Conservation (phyloP, 1,284 basidiomycete genomes). For the Malassezia equina region DNA sequence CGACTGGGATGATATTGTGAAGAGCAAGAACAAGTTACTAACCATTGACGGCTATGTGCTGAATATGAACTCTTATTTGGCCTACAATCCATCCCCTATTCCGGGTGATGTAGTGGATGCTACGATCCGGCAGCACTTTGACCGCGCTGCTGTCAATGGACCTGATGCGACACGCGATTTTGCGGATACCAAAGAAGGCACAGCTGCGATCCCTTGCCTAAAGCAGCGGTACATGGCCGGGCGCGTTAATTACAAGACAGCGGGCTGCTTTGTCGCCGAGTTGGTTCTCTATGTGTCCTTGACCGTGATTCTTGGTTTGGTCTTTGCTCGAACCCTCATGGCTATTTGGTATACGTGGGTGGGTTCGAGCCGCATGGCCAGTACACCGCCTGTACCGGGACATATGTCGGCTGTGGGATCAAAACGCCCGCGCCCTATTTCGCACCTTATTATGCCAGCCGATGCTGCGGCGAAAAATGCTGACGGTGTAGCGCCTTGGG, state of each 20-base stretch:
- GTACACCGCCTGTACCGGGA: conserved; percentile 53
- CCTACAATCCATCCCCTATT: conserved; percentile 60
- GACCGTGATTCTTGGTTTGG: conserved; percentile 78
- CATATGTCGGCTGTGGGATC: conserved; percentile 8
- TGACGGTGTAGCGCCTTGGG: conserved; percentile 83
- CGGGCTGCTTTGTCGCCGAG: conserved; percentile 84
- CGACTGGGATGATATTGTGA: conserved; percentile 39
- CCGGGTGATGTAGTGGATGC: conserved; percentile 67
- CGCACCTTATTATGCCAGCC: conserved; percentile 86
- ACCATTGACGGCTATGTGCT: conserved; percentile 88
- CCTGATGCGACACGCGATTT: conserved; percentile 66
- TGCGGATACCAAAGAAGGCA: conserved; percentile 22
- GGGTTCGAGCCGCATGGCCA: conserved; percentile 54
- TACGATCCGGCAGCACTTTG: conserved; percentile 67
- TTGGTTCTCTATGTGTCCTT: conserved; percentile 85
- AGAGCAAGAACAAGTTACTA: conserved; percentile 23
- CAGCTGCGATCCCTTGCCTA: conserved; percentile 35
- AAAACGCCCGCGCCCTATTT: conserved; percentile 55
- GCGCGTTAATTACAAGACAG: conserved; percentile 88
- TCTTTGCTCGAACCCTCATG: conserved; percentile 86
- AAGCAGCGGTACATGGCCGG: conserved; percentile 56
- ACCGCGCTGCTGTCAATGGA: conserved; percentile 52
- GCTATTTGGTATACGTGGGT: conserved; percentile 96
- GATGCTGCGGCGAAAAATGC: conserved; percentile 81
- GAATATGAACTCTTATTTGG: conserved; percentile 75